Evolutionary conservation across 2,329 filamentous ascomycete species (phyloP).

Genomic region (Fonsecaea monophora): DNA sequence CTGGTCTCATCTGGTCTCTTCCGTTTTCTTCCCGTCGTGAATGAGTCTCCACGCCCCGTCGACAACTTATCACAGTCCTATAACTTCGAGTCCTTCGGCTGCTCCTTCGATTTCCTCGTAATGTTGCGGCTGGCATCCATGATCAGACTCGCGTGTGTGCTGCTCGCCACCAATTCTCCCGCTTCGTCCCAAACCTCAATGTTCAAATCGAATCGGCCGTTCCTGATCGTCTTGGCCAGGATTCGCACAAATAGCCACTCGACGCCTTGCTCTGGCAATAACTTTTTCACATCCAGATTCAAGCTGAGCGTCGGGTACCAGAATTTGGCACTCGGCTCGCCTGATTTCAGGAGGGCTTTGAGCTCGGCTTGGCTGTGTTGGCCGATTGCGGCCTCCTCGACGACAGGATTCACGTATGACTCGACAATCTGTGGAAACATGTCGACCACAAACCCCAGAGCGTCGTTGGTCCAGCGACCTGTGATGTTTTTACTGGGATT

Average conservation of each 20-base stretch:
- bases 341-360: conserved; percentile 42
- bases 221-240: conserved; percentile 69
- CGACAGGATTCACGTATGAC: conserved; percentile 48
- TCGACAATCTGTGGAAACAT: conserved; percentile 73
- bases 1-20: background rate
- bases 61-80: background rate
- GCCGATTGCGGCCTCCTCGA: conserved; percentile 43
- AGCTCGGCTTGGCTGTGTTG: conserved; percentile 44
- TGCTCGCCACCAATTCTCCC: conserved; percentile 71
- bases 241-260: conserved; percentile 75
- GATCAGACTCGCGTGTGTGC: conserved; percentile 71
- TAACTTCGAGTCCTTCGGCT: conserved; percentile 17
- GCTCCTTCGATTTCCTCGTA: conserved; percentile 22
- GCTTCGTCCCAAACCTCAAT: conserved; percentile 69
- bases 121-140: conserved; percentile 68
- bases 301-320: conserved; percentile 81
- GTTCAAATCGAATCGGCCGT: conserved; percentile 78
- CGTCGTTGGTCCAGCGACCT: conserved; percentile 66
- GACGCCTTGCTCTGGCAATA: conserved; percentile 68
- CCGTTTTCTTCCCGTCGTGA: background rate
- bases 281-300: conserved; percentile 78
- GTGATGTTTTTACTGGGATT: conserved; percentile 46
- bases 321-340: conserved; percentile 49
- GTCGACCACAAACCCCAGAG: conserved; percentile 71
- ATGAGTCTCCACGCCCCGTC: background rate